phyloP scores from a whole-genome alignment of 306 rosid genomes.

The Carpinus viminea region DNA sequence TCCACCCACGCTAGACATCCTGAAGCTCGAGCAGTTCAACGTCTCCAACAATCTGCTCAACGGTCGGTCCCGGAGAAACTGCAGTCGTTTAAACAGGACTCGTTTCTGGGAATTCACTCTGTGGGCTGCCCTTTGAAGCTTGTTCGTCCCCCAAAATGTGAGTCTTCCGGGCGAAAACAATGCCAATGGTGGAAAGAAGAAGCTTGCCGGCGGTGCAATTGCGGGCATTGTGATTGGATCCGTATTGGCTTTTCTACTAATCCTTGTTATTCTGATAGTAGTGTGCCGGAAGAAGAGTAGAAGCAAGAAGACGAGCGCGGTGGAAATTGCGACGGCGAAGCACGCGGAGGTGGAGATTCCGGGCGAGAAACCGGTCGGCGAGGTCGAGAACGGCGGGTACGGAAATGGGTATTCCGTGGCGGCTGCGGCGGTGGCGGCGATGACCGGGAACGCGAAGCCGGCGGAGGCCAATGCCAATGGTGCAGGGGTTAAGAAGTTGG shows the following conservation, averaged over 20 bases:
- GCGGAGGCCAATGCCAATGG: conserved; percentile 27
- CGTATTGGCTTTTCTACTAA: conserved; percentile 46
- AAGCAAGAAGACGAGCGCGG: conserved; percentile 40
- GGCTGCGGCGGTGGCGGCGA: conserved; percentile 22
- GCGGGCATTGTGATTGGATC: conserved; percentile 65
- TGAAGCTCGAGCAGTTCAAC: conserved; percentile 49
- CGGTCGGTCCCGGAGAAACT: conserved; percentile 54
- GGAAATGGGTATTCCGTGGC: conserved; percentile 39
- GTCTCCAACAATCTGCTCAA: conserved; percentile 51
- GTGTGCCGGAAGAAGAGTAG: conserved; percentile 45
- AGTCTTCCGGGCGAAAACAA: conserved; percentile 17
- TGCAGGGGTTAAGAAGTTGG: conserved; percentile 43
- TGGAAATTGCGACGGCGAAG: conserved; percentile 42
- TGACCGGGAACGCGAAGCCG: conserved; percentile 29
- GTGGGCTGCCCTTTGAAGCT: conserved; percentile 53
- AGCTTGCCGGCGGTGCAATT: conserved; percentile 56
- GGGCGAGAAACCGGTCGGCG: conserved; percentile 34
- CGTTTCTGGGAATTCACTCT: conserved; percentile 52
- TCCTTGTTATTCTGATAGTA: conserved; percentile 43
- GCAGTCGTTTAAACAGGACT: conserved; percentile 31
- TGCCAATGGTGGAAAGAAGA: conserved; percentile 25
- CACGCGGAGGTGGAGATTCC: conserved; percentile 36
- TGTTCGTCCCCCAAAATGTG: conserved; percentile 34
- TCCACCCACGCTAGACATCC: conserved; percentile 25
- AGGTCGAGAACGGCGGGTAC: conserved; percentile 37